phyloP scores from a whole-genome alignment of 2,329 filamentous ascomycete genomes.

The Penicillium sp. region DNA sequence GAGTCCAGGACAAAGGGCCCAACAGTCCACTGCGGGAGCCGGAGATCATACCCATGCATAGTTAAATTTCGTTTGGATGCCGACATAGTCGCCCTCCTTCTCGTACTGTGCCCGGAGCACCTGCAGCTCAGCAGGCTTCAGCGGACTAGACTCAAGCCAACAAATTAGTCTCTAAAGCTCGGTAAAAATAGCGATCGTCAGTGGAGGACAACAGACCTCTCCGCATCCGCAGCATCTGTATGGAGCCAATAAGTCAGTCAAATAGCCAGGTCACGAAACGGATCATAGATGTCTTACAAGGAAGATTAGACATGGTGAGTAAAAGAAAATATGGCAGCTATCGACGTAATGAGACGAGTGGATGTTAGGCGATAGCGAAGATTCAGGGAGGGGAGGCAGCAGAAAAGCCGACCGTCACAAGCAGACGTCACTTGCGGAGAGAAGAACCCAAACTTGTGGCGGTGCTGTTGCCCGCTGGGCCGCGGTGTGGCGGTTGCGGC shows the following conservation, averaged over 20 bases:
- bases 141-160: conserved; percentile 59
- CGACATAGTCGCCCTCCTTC: conserved; percentile 95
- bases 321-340: background rate
- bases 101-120: conserved; percentile 94
- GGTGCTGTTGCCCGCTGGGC: conserved; percentile 23
- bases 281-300: conserved; percentile 44
- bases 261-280: background rate
- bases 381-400: conserved; percentile 3
- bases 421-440: conserved; percentile 32
- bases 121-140: conserved; percentile 88
- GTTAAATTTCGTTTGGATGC: conserved; percentile 99
- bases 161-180: conserved; percentile 14
- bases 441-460: conserved; percentile 31
- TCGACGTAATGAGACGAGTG: background rate
- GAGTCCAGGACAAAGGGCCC: background rate
- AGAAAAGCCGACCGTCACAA: conserved; percentile 15
- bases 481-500: conserved; percentile 41
- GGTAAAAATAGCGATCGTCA: background rate
- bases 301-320: conserved; percentile 50
- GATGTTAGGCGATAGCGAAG: conserved; percentile 3
- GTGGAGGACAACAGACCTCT: conserved; percentile 65
- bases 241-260: conserved; percentile 14
- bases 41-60: conserved; percentile 80
- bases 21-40: background rate
- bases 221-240: conserved; percentile 93